These are phyloP conservation scores for Suillus clintonianus DNA, from an alignment of 768 basidiomycete genomes.

Conservation along the genomic window DNA sequence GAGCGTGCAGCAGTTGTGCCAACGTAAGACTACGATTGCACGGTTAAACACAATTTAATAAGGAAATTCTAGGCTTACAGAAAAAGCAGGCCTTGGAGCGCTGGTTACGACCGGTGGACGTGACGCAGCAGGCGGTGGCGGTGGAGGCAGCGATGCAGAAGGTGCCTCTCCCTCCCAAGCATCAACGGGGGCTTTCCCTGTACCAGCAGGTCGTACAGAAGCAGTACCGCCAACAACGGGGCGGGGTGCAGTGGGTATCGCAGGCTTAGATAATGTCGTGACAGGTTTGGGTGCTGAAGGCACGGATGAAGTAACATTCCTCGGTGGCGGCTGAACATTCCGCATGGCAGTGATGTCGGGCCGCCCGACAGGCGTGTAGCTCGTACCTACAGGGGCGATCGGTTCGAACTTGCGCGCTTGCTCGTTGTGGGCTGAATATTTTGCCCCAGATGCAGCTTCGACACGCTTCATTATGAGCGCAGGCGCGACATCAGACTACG, in stretches of 20 bases:
- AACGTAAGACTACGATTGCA: conserved; percentile 16
- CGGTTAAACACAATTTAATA: conserved; percentile 4
- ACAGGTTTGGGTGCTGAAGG: conserved; percentile 7
- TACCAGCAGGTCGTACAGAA: conserved; percentile 38
- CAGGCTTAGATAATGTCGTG: conserved; percentile 22
- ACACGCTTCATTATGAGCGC: conserved; percentile 81
- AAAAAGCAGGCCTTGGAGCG: conserved; percentile 43
- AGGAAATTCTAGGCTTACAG: conserved; percentile 30
- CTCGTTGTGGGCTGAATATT: conserved; percentile 85
- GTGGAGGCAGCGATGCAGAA: conserved; percentile 37
- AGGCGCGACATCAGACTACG: conserved; percentile 78
- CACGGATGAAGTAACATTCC: conserved; percentile 26
- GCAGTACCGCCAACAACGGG: conserved; percentile 51
- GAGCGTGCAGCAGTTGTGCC: conserved; percentile 15
- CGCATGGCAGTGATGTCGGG: conserved; percentile 67
- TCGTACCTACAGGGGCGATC: conserved; percentile 80
- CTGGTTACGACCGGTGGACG: conserved; percentile 51
- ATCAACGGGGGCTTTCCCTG: conserved; percentile 49
- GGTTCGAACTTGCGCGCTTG: conserved; percentile 71
- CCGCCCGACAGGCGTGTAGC: conserved; percentile 73
- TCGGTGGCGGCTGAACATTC: conserved; percentile 41
- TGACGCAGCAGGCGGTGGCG: conserved; percentile 45
- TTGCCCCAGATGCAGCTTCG: conserved; percentile 88
- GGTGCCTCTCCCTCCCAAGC: conserved; percentile 60
- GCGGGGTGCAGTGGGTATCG: conserved; percentile 44